Conservation (phyloP, 495 filamentous ascomycete genomes). For the Aspergillus indologenus region DNA sequence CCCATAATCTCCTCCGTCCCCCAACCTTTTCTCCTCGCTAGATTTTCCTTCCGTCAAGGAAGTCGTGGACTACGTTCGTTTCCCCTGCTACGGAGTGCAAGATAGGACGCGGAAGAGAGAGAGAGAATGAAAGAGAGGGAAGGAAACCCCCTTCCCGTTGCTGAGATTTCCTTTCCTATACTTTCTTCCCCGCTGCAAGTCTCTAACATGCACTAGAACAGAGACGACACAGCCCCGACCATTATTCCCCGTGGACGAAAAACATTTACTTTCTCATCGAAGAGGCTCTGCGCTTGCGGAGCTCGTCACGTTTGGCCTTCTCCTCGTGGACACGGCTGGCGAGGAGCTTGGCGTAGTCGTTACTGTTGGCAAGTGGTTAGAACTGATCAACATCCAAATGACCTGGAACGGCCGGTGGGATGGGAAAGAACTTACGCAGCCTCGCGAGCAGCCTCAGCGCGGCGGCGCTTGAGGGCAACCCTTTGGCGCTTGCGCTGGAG, state of each 20-base stretch:
- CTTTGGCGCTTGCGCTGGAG: slow-evolving; percentile 99
- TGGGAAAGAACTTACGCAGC: slow-evolving; percentile 89
- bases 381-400: too few species aligned
- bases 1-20: not conserved
- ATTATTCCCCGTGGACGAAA: slow-evolving; percentile 37
- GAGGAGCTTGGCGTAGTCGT: slow-evolving; percentile 90
- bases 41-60: slow-evolving; percentile 9
- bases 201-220: slow-evolving; percentile 18
- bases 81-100: not conserved
- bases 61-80: slow-evolving; percentile 9
- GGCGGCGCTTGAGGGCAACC: slow-evolving; percentile 94
- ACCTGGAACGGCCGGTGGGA: too few species aligned
- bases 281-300: slow-evolving; percentile 91
- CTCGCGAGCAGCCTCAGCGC: slow-evolving; percentile 90
- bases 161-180: slow-evolving; percentile 27
- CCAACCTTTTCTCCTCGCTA: not conserved
- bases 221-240: slow-evolving; percentile 31
- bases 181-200: slow-evolving; percentile 18
- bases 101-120: not conserved
- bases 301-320: slow-evolving; percentile 85
- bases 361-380: slow-evolving; percentile 45
- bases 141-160: slow-evolving; percentile 21
- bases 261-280: slow-evolving; percentile 86
- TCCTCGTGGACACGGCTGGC: slow-evolving; percentile 93
- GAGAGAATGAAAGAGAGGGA: slow-evolving; percentile 3